A percentile compares a stretch with the other conserved stretches of the same genome.
These are phyloP conservation scores for Purpureocillium takamizusanense DNA, from an alignment of 2,329 filamentous ascomycete genomes.

Conservation along the genomic window DNA sequence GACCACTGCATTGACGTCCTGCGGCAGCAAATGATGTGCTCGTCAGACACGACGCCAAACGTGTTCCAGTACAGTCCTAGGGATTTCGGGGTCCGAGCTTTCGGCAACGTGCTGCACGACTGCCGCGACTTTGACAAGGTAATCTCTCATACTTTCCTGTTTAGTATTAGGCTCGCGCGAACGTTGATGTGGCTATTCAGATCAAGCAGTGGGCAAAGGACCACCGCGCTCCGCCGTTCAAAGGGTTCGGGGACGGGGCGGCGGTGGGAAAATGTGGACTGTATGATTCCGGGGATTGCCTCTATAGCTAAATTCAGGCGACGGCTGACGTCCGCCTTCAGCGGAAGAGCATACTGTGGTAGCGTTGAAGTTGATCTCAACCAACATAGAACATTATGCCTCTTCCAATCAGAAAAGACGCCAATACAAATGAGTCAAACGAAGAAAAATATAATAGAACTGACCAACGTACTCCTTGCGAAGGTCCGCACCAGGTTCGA, in stretches of 20 bases:
- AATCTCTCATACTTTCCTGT: not conserved
- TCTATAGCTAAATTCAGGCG: not conserved
- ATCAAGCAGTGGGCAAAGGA: not conserved
- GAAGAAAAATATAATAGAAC: too few species aligned
- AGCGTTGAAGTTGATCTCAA: too few species aligned
- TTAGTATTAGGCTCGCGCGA: not conserved
- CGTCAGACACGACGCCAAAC: not conserved
- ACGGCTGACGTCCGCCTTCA: too few species aligned
- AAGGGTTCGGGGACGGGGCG: not conserved
- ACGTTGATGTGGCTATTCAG: not conserved
- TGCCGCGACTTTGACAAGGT: slow-evolving; percentile 1
- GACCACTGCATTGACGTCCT: slow-evolving; percentile 1
- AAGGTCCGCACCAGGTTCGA: too few species aligned
- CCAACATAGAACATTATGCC: too few species aligned
- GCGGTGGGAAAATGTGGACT: not conserved
- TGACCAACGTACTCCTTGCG: too few species aligned
- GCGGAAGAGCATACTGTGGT: too few species aligned
- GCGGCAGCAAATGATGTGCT: slow-evolving; percentile 1
- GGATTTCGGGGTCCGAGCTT: not conserved
- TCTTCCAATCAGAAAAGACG: too few species aligned
- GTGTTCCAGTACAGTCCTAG: not conserved
- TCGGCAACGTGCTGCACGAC: not conserved
- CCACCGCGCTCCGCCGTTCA: not conserved
- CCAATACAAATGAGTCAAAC: too few species aligned
- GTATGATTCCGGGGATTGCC: not conserved